Evolutionary conservation across 345 rosid genomes (phyloP), one percentile per base, ranked within the genome.

Genomic region (Aurinia saxatilis): DNA sequence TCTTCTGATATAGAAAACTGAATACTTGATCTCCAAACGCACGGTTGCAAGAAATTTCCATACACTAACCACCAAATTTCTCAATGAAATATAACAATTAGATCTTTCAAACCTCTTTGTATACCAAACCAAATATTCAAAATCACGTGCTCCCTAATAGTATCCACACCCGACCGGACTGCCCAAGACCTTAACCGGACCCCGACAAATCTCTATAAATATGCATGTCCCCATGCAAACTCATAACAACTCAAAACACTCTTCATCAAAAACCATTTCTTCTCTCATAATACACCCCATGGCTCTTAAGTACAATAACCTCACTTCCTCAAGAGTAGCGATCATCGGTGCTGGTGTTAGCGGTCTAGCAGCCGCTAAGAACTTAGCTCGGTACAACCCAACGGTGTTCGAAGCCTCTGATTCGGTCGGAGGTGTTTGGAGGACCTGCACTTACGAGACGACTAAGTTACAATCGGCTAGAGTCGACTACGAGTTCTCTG

Each of bases 361-460:
- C 16, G 96, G 98, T 31, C 21, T 91, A 53, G 92, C 95, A 2
- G 91, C 84, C 0, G 81, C 87, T 14, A 91, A 86, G 57, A 88
- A 91, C 77, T 82, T 91, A 3, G 61, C 84, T 30, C 83, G 36
- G 60, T 76, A 86, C 64, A 66, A 76, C 53, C 96, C 96, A 0
- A 60, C 81, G 3, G 76, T 91, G 10, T 86, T 91, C 17, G 98
- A 91, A 83, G 92, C 95, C 47, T 74, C 80, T 10, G 85, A 78
- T 60, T 83, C 82, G 1, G 51, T 91, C 12, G 98, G 98, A 39
- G 98, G 98, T 10, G 90, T 91, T n/a, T 88, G 98, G 98, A 83
- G 66, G 50, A 82, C 81, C 44, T 88, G 96, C 65, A 80, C 89
- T 38, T 91, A 81, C 64, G 39, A 48, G 8, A 86, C 98, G 0